Evolutionary conservation across 1,284 basidiomycete species (phyloP).

Genomic region (Vanrija humicola): DNA sequence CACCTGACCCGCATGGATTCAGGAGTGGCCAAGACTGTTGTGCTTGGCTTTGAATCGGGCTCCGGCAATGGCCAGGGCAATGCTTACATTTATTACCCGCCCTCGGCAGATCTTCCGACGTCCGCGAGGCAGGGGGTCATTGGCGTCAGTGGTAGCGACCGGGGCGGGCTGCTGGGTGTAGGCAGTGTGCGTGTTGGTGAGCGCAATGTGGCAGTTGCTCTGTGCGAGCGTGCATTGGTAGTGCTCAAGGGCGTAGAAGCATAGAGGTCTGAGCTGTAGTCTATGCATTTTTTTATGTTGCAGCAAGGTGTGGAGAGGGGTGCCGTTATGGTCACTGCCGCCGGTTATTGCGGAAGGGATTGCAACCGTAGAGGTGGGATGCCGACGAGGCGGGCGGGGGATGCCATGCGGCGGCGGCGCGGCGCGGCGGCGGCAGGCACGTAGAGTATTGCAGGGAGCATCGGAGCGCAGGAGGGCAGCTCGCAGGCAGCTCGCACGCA

Average conservation of each 20-base stretch:
- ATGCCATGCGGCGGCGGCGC: no score
- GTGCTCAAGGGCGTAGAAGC: conserved; percentile 55
- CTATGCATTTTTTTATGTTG: neutral
- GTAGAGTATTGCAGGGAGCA: no score
- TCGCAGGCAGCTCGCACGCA: no score
- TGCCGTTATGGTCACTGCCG: no score
- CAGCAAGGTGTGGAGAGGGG: no score
- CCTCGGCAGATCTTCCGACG: conserved; percentile 33
- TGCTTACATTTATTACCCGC: conserved; percentile 72
- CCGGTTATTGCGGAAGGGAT: no score
- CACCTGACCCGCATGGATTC: conserved; percentile 53
- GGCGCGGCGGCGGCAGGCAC: no score
- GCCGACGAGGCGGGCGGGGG: no score
- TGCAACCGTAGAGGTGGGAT: no score
- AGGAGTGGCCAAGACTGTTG: conserved; percentile 28
- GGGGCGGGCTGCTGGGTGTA: conserved; percentile 75
- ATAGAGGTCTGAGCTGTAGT: neutral
- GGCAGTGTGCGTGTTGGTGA: conserved; percentile 53
- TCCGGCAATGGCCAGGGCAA: conserved; percentile 56
- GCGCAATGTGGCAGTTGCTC: conserved; percentile 57
- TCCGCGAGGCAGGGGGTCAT: conserved; percentile 76
- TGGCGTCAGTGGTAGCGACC: conserved; percentile 59
- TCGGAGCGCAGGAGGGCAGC: no score
- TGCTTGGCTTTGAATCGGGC: conserved; percentile 78
- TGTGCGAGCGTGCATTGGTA: conserved; percentile 73